These are phyloP conservation scores for Nemophila menziesii DNA, from an alignment of 257 asterid species.

Conservation along the genomic window DNA sequence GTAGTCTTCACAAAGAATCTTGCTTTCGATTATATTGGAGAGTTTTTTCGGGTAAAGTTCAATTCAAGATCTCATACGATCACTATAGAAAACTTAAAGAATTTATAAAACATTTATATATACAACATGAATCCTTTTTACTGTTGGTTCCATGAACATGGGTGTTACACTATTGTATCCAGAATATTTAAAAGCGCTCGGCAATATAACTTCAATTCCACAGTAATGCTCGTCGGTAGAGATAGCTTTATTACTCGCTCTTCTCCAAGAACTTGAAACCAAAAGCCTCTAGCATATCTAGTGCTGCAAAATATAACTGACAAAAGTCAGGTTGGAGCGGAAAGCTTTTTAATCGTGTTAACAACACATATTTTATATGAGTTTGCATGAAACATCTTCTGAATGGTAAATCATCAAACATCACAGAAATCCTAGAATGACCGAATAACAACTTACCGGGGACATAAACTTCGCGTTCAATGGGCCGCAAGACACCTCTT, in stretches of 20 bases:
- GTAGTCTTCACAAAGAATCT: too few species aligned
- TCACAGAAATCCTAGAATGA: slow-evolving; percentile 2
- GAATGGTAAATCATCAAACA: too few species aligned
- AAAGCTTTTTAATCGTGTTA: background rate
- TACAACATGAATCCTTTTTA: too few species aligned
- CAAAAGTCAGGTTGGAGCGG: background rate
- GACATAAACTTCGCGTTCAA: slow-evolving; percentile 57
- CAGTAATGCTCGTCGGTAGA: background rate
- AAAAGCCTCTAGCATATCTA: slow-evolving; percentile 61
- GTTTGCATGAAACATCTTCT: background rate
- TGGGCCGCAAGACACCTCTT: slow-evolving; percentile 69
- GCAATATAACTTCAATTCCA: too few species aligned
- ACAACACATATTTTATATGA: background rate
- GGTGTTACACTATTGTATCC: too few species aligned
- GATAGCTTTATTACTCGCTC: slow-evolving; percentile 24
- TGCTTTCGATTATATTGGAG: too few species aligned
- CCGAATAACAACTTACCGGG: slow-evolving; percentile 41
- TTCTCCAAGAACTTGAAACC: slow-evolving; percentile 80
- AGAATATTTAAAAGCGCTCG: too few species aligned
- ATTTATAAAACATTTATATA: too few species aligned
- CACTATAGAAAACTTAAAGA: too few species aligned
- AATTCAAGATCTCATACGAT: too few species aligned
- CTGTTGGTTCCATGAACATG: too few species aligned
- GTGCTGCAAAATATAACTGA: slow-evolving; percentile 34
- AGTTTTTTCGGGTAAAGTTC: too few species aligned